Base-by-base conservation (phyloP, 306 rosid genomes). In the Crotalaria pallida region DNA sequence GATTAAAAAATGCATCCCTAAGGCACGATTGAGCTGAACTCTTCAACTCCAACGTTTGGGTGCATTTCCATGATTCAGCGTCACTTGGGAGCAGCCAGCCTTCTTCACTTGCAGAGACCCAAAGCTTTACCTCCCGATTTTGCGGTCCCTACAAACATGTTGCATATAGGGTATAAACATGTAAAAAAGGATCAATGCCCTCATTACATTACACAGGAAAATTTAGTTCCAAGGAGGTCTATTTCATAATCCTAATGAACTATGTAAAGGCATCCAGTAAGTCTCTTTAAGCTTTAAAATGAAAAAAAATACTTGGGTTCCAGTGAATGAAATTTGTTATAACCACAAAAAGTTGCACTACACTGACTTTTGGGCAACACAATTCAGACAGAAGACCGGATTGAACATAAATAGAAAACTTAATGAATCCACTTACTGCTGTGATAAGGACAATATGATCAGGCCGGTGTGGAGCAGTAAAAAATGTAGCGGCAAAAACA, bases 51-150 rank as follows among this genome's bases (percentile, higher is more conserved):
- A 91, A 76, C 7, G 90, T 86, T 80, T 95, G 96, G 58, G 88
- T 89, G 79, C 97, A 91, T 73, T 89, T 91, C 99, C 99, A 91
- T 52, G 88, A 83, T 67, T 91, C 96, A 44, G 83, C 79, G 67
- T 89, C 96, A 45, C 97, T 84, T 19, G 97, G 93, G 63, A 95
- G 96, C 55, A 95, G 81, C 93, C 96, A 95, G 67, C 96, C 97
- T 74, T 95, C 99, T 60, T 91, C 97, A 56, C 93, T 79, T 3
- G 89, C 84, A 1, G 96, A 89, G 49, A 90, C 81, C 99, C 97
- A 95, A 62, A 91, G 84, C 70, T 95, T 95, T 82, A 95, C 96
- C 65, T 91, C 99, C 69, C 93, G 88, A 75, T 95, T 95, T 29
- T 82, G 89, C 1, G 96, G 92, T 38, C 99, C 99, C 97, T 95